A percentile compares a stretch with the other conserved stretches of the same genome.
These are phyloP conservation scores for Xylona heveae DNA, from an alignment of 495 filamentous ascomycete genomes.

Conservation along the genomic window DNA sequence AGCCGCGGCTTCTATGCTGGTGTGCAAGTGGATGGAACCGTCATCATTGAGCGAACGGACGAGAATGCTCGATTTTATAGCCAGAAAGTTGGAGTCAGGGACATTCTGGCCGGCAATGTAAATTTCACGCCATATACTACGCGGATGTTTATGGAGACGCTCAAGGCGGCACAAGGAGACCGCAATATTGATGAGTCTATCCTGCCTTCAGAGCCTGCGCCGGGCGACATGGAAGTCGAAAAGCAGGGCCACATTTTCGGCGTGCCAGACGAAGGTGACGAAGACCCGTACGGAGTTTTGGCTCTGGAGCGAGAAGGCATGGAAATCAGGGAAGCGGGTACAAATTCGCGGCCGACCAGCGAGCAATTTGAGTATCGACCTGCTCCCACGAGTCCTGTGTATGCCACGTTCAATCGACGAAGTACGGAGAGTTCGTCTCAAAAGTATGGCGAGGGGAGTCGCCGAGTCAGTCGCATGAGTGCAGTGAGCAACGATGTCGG, in stretches of 20 bases:
- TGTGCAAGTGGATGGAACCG: constrained; percentile 63
- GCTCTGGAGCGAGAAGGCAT: constrained; percentile 69
- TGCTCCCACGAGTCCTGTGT: constrained; percentile 56
- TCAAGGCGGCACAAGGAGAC: constrained; percentile 73
- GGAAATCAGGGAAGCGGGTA: constrained; percentile 70
- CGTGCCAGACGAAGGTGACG: constrained; percentile 53
- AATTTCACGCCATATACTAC: constrained; percentile 41
- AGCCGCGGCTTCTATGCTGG: constrained; percentile 67
- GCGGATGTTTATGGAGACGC: constrained; percentile 47
- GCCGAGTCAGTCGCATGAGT: too few species aligned
- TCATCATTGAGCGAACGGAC: constrained; percentile 65
- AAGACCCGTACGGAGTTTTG: constrained; percentile 75
- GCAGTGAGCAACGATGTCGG: too few species aligned
- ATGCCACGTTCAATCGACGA: constrained; percentile 38
- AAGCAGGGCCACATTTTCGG: constrained; percentile 35
- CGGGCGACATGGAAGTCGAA: constrained; percentile 47
- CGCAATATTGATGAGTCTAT: constrained; percentile 39
- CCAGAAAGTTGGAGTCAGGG: constrained; percentile 45
- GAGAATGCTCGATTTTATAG: constrained; percentile 82
- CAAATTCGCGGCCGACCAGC: constrained; percentile 40
- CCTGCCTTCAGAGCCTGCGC: constrained; percentile 39
- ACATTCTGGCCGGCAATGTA: constrained; percentile 66
- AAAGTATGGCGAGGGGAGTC: too few species aligned
- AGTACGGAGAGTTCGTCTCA: constrained; percentile 32
- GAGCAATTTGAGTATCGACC: constrained; percentile 67